Evolutionary conservation across 768 basidiomycete species (phyloP), one percentile per base, ranked within the genome.

Genomic region (Suillus ampliporus): DNA sequence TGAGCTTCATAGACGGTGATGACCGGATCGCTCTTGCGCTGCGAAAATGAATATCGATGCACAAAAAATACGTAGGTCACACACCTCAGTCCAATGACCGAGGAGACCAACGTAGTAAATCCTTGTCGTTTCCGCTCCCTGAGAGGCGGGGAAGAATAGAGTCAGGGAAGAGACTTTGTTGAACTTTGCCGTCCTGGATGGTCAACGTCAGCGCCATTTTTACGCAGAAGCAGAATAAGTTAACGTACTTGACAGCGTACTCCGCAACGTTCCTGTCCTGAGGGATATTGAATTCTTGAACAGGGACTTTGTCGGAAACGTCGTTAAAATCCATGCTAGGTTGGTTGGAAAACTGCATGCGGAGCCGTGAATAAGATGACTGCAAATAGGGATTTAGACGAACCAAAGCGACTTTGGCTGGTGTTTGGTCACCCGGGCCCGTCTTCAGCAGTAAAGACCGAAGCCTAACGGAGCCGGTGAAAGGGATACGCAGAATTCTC

Each of bases 1-100:
- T 91, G 90, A 0, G 91, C 78, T 75, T 97, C 95, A 68, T 97
- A 97, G 14, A 97, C 87, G 0, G 94, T 89, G 60, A 96, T 84
- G 43, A 93, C 83, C 1, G 95, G 92, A 63, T 89, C 85, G 56
- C 80, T 79, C 69, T 91, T 94, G 47, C 90, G 84, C 93, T 96
- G 68, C 15, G 44, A 58, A 46, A 23, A 26, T 26, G 23, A n/a
- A 60, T 57, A 48, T 66, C 2, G 31, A 28, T 31, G 28, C 37
- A 19, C 40, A 44, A 19, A 41, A 34, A 50, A 35, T 3, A 17
- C 52, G 23, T n/a, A 34, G 10, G 15, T 38, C 9, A 37, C 76
- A n/a, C 72, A 90, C 92, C 81, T 92, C 86, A 53, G 83, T 85
- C 89, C 90, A 94, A 38, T 86, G 84, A 2, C 95, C 95, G 19